Base-by-base conservation (phyloP, 2,329 filamentous ascomycete genomes). In the Talaromyces sp. region DNA sequence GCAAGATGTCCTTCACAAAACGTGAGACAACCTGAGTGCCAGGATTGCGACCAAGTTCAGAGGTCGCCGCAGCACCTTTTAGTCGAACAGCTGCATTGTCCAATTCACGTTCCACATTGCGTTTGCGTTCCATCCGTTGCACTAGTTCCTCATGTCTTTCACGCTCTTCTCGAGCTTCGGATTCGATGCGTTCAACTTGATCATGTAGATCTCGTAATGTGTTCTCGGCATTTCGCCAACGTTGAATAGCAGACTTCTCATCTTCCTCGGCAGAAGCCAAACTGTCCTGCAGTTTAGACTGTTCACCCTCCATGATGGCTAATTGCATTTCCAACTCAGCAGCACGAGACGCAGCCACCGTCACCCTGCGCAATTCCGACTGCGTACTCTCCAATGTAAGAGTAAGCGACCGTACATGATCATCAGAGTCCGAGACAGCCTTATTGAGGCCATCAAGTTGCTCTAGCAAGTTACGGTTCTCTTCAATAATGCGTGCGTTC, bases 1-100 rank as follows among this genome's bases (percentile, higher is more conserved):
- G 88, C 16, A 99, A 79, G 51, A 99, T 89, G 70, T 97, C 94
- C 62, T 92, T 91, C 51, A 99, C 94, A 64, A 99, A 97, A 67
- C 95, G 90, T 17, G 90, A 92, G n/a, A 97, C 90, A 33, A 96
- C 90, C 52, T 80, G 86, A 56, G 80, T 85, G 9, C 83, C 81
- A 60, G 83, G 82, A 27, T 82, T 80, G 3, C 82, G 80, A 3
- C 80, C 81, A 36, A 89, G 75, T 2, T 85, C 85, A 60, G 85
- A 87, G 24, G 82, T 81, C 0, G 88, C 90, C 3, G 91, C 91
- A 11, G 89, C 88, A 9, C 89, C 88, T 72, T 93, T 94, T 48
- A 96, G 79, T 49, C 91, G 83, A 29, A 87, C 88, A 11, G 90
- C 90, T 2, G 91, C 90, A 20, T 86, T 86, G 63, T 88, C 86